Evolutionary conservation across 2,329 filamentous ascomycete genomes (phyloP), one percentile per base, ranked within the genome.

Genomic region (Fusarium miscanthi): DNA sequence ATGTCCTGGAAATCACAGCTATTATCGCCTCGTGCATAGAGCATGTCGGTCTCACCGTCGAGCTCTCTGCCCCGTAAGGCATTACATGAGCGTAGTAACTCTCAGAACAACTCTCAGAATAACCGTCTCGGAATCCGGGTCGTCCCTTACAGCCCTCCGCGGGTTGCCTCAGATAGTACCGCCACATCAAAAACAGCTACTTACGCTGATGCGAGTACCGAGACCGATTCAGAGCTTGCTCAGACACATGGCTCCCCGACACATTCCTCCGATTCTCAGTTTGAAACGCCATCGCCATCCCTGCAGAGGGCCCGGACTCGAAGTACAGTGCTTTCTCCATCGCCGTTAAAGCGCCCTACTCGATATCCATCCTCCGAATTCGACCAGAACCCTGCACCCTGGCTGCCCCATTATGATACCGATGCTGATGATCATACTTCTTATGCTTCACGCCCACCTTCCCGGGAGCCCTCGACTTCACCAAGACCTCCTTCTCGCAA

Each of bases 101-200:
- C 77, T 30, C 70, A 79, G 46, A 77, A 74, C 63, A 78, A 80
- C 59, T 76, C 77, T 30, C 73, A 80, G 48, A 78, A 74, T 60
- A 78, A 78, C 58, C 77, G 76, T 60, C 76, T 80, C 8, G 78
- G 80, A 63, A 82, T 83, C 46, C 80, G 82, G n/a, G 61, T 83
- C 21, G 82, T 83, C 37, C 81, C 82, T 17, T 83, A 83, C 63
- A 82, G 77, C 57, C 82, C 82, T 33, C 80, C 81, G 52, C 78
- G 80, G 42, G 69, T 83, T 53, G 79, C 76, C 60, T 78, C 79
- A 42, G 81, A 80, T 65, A 78, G 69, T 27, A 78, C 80, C 10
- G 35, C 70, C 33, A 67, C 70, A 30, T 76, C 78, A 25, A 73
- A 74, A n/a, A 70, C 76, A 13, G 65, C 70, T 43, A 78, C 79